Percentiles rank a stretch among this genome's conserved stretches.
Evolutionary conservation across 768 basidiomycete genomes (phyloP).

Genomic region (Mycena metata): DNA sequence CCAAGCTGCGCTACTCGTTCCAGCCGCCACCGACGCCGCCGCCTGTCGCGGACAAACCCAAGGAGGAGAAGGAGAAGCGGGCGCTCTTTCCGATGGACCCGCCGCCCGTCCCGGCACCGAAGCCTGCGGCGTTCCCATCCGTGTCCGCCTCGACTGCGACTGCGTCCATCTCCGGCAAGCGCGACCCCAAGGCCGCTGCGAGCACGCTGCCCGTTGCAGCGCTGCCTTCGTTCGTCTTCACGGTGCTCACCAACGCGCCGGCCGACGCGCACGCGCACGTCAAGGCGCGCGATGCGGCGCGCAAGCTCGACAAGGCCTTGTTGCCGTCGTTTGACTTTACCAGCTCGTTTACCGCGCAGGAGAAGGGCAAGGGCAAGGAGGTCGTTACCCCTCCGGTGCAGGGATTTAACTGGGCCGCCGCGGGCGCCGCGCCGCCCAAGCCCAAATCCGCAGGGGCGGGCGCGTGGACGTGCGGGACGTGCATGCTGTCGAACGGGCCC

Average conservation of each 20-base stretch:
- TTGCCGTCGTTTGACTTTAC: conserved; percentile 63
- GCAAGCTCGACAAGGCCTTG: conserved; percentile 52
- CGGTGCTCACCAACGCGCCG: conserved; percentile 42
- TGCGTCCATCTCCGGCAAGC: neutral
- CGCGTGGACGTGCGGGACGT: conserved; percentile 62
- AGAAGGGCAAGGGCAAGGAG: conserved; percentile 32
- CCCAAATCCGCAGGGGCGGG: conserved; percentile 30
- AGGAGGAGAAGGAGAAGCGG: conserved; percentile 15
- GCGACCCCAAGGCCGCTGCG: conserved; percentile 49
- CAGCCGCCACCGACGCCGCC: conserved; percentile 47
- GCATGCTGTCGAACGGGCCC: conserved; percentile 55
- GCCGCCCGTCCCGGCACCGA: conserved; percentile 28
- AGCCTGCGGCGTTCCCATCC: neutral
- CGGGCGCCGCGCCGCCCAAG: conserved; percentile 54
- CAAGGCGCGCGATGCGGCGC: conserved; percentile 54
- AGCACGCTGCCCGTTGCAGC: conserved; percentile 44
- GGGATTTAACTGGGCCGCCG: conserved; percentile 63
- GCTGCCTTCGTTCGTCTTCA: conserved; percentile 56
- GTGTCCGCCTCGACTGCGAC: neutral
- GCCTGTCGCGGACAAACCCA: conserved; percentile 32
- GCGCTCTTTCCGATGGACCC: conserved; percentile 28
- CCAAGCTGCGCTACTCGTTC: conserved; percentile 74
- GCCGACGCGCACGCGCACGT: conserved; percentile 39
- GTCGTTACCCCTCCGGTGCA: conserved; percentile 37
- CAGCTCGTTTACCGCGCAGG: conserved; percentile 13